Evolutionary conservation across 2,329 filamentous ascomycete species (phyloP).

Genomic region (Trichoderma semiorbis): DNA sequence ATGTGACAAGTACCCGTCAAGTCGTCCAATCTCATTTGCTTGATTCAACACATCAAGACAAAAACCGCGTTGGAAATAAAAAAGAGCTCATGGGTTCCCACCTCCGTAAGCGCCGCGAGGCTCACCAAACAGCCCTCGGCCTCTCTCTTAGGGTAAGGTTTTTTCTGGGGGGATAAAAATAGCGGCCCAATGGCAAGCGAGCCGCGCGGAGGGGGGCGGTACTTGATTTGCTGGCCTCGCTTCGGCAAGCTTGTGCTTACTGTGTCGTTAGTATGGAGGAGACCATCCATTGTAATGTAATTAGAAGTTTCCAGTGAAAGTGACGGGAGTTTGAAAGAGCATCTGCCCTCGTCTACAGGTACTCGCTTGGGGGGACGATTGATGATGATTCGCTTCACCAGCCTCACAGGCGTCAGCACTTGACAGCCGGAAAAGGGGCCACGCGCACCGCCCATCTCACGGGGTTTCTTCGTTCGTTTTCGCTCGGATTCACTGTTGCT

Average conservation of each 20-base stretch:
- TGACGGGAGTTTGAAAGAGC: neutral
- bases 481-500: neutral
- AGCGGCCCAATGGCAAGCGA: slow-evolving; percentile 11
- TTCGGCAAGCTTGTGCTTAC: neutral
- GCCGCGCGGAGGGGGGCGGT: slow-evolving; percentile 2
- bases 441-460: slow-evolving; percentile 12
- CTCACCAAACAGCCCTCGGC: slow-evolving; percentile 7
- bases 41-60: neutral
- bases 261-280: neutral
- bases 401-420: slow-evolving; percentile 9
- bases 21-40: neutral
- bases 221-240: slow-evolving; percentile 8
- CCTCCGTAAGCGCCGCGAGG: slow-evolving; percentile 14
- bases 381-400: neutral
- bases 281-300: neutral
- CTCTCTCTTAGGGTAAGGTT: neutral
- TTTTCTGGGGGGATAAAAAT: slow-evolving; percentile 3
- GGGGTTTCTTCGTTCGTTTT: neutral
- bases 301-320: neutral
- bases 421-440: neutral
- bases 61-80: neutral
- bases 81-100: neutral
- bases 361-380: neutral
- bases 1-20: neutral
- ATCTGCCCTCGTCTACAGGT: neutral